Percentiles rank a stretch among this genome's conserved stretches.
These are phyloP conservation scores for Pueraria montana DNA, from an alignment of 306 rosid genomes.

Conservation along the genomic window DNA sequence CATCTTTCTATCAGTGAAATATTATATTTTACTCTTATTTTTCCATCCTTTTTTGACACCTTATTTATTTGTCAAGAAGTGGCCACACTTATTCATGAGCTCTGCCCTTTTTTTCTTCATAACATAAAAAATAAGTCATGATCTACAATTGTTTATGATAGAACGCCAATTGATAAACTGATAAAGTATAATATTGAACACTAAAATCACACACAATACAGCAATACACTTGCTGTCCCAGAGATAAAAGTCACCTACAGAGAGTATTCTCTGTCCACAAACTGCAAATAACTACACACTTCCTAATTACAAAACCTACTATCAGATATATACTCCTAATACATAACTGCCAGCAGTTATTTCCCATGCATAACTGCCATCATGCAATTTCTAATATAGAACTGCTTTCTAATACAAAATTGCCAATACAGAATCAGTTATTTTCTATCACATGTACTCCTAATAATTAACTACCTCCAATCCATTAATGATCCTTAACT, in stretches of 20 bases:
- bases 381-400: not conserved
- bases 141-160: constrained; percentile 1
- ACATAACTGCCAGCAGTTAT: no score
- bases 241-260: not conserved
- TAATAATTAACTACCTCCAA: not conserved
- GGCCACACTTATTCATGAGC: not conserved
- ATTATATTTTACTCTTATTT: constrained; percentile 8
- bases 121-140: not conserved
- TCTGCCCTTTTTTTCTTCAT: not conserved
- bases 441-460: not conserved
- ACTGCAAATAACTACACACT: not conserved
- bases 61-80: constrained; percentile 12
- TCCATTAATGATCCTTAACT: not conserved
- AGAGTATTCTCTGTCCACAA: not conserved
- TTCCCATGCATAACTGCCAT: not conserved
- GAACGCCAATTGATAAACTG: not conserved
- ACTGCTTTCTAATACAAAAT: not conserved
- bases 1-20: not conserved
- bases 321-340: not conserved
- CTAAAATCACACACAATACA: not conserved
- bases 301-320: not conserved
- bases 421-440: not conserved
- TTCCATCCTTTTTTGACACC: constrained; percentile 8
- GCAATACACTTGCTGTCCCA: not conserved
- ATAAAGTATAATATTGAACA: not conserved